phyloP scores from a whole-genome alignment of 768 basidiomycete species.

The Mycena capillaripes region DNA sequence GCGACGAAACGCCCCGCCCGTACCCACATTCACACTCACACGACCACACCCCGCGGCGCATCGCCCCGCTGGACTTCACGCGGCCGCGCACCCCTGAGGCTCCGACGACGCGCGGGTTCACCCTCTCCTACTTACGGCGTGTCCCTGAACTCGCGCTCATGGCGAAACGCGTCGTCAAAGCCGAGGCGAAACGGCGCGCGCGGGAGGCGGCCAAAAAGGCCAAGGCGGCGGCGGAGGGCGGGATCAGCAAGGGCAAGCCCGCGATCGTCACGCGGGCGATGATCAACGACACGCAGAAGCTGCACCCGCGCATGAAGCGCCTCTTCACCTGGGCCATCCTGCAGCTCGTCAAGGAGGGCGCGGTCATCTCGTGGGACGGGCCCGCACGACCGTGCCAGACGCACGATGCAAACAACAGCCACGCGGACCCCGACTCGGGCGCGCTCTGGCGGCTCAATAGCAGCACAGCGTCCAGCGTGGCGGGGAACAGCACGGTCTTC shows the following conservation, averaged over 20 bases:
- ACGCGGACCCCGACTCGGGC: slow-evolving; percentile 41
- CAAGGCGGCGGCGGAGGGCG: slow-evolving; percentile 44
- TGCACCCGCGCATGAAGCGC: slow-evolving; percentile 69
- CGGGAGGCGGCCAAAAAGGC: slow-evolving; percentile 62
- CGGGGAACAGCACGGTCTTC: slow-evolving; percentile 50
- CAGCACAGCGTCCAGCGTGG: slow-evolving; percentile 40
- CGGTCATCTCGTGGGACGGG: slow-evolving; percentile 81
- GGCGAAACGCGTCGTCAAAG: slow-evolving; percentile 74
- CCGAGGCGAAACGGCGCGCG: slow-evolving; percentile 68
- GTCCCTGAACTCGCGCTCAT: slow-evolving; percentile 80
- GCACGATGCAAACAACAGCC: too few species aligned
- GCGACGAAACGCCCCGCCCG: slow-evolving; percentile 45
- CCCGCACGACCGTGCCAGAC: slow-evolving; percentile 56
- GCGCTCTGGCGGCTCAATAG: slow-evolving; percentile 65
- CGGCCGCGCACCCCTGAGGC: slow-evolving; percentile 15
- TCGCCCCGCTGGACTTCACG: slow-evolving; percentile 25
- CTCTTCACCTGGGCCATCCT: slow-evolving; percentile 77
- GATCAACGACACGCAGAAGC: slow-evolving; percentile 41
- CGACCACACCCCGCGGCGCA: slow-evolving; percentile 47
- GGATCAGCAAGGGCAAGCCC: not conserved
- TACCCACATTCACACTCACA: too few species aligned
- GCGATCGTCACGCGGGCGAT: slow-evolving; percentile 17
- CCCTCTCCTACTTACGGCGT: slow-evolving; percentile 81
- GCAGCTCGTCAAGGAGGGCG: slow-evolving; percentile 79
- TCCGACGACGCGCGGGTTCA: slow-evolving; percentile 62